phyloP scores from a whole-genome alignment of 768 basidiomycete genomes.

The Xerocomellus chrysenteron region DNA sequence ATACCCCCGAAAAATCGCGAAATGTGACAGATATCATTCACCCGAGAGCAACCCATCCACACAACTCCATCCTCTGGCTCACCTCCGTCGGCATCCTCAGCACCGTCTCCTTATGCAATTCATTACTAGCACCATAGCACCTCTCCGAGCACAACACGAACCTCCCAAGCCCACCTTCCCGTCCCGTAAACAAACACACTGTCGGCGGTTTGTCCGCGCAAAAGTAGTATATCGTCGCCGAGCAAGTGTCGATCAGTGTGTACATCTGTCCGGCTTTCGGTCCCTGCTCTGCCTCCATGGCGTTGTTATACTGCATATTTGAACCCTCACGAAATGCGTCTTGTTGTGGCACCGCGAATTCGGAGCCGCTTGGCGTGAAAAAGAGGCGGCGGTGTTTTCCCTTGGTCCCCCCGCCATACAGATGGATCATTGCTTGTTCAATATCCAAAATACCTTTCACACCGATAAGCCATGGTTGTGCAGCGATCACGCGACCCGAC shows the following conservation, averaged over 20 bases:
- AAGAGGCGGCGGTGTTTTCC: not conserved
- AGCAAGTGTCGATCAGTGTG: no score
- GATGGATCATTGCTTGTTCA: constrained; percentile 2
- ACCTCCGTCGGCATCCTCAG: constrained; percentile 17
- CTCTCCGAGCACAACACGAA: no score
- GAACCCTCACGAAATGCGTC: not conserved
- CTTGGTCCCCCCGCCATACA: constrained; percentile 9
- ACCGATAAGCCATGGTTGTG: no score
- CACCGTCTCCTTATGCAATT: constrained; percentile 22
- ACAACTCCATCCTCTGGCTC: not conserved
- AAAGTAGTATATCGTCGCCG: no score
- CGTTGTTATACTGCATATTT: not conserved
- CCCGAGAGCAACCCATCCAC: no score
- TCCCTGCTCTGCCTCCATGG: not conserved
- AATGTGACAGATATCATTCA: no score
- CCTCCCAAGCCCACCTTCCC: no score
- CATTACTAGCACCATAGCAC: constrained; percentile 1
- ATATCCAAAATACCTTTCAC: no score
- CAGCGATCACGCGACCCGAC: no score
- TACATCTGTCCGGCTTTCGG: not conserved
- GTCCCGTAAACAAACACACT: no score
- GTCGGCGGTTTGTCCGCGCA: no score
- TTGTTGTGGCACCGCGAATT: constrained; percentile 5
- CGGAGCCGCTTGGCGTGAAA: constrained; percentile 16
- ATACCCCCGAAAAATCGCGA: no score